These are phyloP conservation scores for Glarea lozoyensis DNA, from an alignment of 495 filamentous ascomycete species.

Conservation along the genomic window DNA sequence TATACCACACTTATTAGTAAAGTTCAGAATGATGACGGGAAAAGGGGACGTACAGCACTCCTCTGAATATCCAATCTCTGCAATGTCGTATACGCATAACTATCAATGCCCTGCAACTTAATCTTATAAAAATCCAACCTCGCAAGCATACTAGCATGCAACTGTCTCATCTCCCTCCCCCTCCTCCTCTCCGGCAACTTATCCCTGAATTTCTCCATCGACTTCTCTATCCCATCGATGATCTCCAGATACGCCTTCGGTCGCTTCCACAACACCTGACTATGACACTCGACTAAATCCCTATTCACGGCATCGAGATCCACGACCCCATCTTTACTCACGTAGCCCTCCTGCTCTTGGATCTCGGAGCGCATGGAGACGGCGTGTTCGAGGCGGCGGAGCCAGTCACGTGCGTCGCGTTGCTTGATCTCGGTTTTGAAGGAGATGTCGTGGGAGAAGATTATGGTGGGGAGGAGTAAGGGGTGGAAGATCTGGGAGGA, in stretches of 20 bases:
- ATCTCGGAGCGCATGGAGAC: conserved; percentile 47
- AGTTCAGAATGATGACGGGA: neutral
- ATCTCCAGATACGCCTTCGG: conserved; percentile 49
- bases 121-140: conserved; percentile 44
- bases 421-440: conserved; percentile 41
- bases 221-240: conserved; percentile 29
- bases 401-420: conserved; percentile 45
- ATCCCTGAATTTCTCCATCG: conserved; percentile 31
- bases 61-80: conserved; percentile 44
- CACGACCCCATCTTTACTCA: conserved; percentile 36
- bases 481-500: conserved; percentile 37
- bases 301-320: conserved; percentile 46
- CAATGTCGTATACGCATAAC: conserved; percentile 45
- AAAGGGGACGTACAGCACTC: conserved; percentile 34
- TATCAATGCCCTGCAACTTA: conserved; percentile 47
- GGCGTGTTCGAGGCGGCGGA: conserved; percentile 46
- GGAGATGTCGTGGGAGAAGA: conserved; percentile 41
- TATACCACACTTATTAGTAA: conserved; percentile 1
- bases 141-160: conserved; percentile 35
- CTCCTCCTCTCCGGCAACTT: conserved; percentile 15
- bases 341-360: conserved; percentile 35
- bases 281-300: conserved; percentile 48
- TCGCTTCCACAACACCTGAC: conserved; percentile 47
- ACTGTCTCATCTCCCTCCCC: conserved; percentile 22
- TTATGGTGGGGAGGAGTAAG: conserved; percentile 42